phyloP scores from a whole-genome alignment of 495 filamentous ascomycete species.

The Rostrohypoxylon terebratum region DNA sequence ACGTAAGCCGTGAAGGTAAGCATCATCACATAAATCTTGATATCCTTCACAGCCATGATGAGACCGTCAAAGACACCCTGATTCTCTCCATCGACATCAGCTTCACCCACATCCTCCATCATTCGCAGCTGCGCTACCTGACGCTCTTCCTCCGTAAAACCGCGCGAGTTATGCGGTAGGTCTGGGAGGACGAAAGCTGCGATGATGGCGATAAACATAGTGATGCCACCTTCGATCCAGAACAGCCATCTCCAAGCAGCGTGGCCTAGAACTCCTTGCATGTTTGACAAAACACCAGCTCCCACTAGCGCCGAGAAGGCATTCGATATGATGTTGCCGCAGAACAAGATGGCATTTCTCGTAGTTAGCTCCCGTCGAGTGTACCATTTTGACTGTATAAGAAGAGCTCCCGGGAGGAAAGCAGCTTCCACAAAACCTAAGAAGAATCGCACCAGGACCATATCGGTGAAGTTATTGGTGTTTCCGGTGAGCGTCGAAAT shows the following conservation, averaged over 20 bases:
- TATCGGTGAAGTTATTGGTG: slow-evolving; percentile 68
- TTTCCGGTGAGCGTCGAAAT: slow-evolving; percentile 71
- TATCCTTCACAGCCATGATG: slow-evolving; percentile 75
- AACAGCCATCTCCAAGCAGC: slow-evolving; percentile 75
- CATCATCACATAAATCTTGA: slow-evolving; percentile 71
- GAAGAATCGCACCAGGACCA: slow-evolving; percentile 74
- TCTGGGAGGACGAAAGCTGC: slow-evolving; percentile 76
- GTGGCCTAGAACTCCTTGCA: slow-evolving; percentile 61
- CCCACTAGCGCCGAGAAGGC: slow-evolving; percentile 72
- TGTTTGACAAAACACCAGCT: slow-evolving; percentile 64
- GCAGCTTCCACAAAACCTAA: slow-evolving; percentile 70
- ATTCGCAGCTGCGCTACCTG: slow-evolving; percentile 74
- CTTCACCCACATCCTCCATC: slow-evolving; percentile 80
- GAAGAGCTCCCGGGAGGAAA: slow-evolving; percentile 59
- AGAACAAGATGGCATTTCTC: slow-evolving; percentile 70
- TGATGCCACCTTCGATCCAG: slow-evolving; percentile 75
- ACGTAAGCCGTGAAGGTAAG: slow-evolving; percentile 57
- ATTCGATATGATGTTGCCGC: slow-evolving; percentile 69
- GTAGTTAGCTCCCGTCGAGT: slow-evolving; percentile 63
- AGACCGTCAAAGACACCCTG: slow-evolving; percentile 71
- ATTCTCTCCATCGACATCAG: slow-evolving; percentile 71
- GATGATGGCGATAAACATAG: slow-evolving; percentile 55
- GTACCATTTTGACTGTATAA: slow-evolving; percentile 69
- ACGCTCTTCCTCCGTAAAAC: slow-evolving; percentile 75
- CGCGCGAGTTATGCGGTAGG: slow-evolving; percentile 75